phyloP scores from a whole-genome alignment of 768 basidiomycete genomes.

The Lactifluus subvellereus region DNA sequence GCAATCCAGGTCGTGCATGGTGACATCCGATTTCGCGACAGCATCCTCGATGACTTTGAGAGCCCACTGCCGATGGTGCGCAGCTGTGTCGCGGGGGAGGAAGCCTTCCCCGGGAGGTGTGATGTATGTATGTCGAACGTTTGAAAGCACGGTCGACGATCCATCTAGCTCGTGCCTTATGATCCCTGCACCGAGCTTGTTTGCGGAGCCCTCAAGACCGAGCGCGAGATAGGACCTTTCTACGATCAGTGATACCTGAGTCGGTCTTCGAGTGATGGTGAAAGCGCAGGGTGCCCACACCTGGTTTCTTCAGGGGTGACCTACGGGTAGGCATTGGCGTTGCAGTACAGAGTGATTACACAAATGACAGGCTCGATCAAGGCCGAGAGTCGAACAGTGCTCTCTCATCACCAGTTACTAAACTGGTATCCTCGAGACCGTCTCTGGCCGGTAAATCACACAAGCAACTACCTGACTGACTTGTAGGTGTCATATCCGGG shows the following conservation, averaged over 20 bases:
- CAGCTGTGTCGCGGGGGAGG: conserved; percentile 89
- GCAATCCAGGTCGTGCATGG: conserved; percentile 79
- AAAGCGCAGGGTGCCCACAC: not conserved
- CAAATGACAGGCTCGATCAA: not conserved
- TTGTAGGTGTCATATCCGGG: not conserved
- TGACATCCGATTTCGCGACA: conserved; percentile 55
- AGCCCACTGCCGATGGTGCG: conserved; percentile 94
- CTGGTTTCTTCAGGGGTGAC: conserved; percentile 21
- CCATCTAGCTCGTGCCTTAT: conserved; percentile 77
- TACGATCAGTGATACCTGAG: conserved; percentile 27
- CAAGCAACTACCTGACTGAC: not conserved
- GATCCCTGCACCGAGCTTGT: conserved; percentile 93
- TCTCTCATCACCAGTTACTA: not conserved
- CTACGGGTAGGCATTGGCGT: conserved; percentile 21
- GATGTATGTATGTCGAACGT: conserved; percentile 96
- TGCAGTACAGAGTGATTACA: not conserved
- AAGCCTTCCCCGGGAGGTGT: conserved; percentile 99
- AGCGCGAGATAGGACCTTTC: conserved; percentile 77
- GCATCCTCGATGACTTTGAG: conserved; percentile 76
- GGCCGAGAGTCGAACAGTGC: not conserved
- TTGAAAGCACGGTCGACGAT: conserved; percentile 74
- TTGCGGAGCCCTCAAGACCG: conserved; percentile 96
- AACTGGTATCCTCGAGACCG: not conserved
- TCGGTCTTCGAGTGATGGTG: not conserved
- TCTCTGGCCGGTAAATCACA: not conserved